Evolutionary conservation across 164 flowering plant species (phyloP), one percentile per base, ranked within the genome.

Genomic region (Sedum album): DNA sequence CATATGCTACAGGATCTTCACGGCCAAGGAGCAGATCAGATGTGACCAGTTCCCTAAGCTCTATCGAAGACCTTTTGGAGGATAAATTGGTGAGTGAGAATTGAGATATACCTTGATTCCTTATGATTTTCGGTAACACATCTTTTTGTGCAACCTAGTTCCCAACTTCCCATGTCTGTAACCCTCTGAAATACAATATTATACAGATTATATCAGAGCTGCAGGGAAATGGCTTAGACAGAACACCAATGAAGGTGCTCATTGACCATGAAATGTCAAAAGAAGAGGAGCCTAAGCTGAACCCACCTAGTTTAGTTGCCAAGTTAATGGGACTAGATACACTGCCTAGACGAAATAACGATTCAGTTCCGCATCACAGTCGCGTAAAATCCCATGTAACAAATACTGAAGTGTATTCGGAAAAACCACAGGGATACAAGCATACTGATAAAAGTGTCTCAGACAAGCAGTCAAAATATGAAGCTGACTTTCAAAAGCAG

Each of bases 291-390:
- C 75, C 82, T 71, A 87, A 79, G 73, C 81, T 76, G 53, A 84
- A 78, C 57, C 82, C 95, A 21, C 91, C 96, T 57, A 85, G 76
- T 82, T 79, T 94, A 68, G 94, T 94, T 76, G 99, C 99, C 41
- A 91, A 83, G 80, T 78, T 94, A 77, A 94, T 94, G 99, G 99
- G 99, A 21, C 92, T 94, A 72, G 99, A 94, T 76, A 71, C 87
- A 28, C 80, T 90, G 51, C 97, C 99, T 28, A 78, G 36, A 15
- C 82, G 70, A 72, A 79, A 83, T 55, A 78, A 77, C 49, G 75
- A 72, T 70, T 71, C 75, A 63, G 73, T 78, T 65, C 48, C 74
- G 6, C 78, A 76, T 62, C 79, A 79, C 79, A 81, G 72, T 73
- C 73, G 65, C 26, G 73, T 81, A 51, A 82, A 73, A 72, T 77